phyloP scores from a whole-genome alignment of 2,329 filamentous ascomycete genomes.

The Aspergillus eucalypticola region DNA sequence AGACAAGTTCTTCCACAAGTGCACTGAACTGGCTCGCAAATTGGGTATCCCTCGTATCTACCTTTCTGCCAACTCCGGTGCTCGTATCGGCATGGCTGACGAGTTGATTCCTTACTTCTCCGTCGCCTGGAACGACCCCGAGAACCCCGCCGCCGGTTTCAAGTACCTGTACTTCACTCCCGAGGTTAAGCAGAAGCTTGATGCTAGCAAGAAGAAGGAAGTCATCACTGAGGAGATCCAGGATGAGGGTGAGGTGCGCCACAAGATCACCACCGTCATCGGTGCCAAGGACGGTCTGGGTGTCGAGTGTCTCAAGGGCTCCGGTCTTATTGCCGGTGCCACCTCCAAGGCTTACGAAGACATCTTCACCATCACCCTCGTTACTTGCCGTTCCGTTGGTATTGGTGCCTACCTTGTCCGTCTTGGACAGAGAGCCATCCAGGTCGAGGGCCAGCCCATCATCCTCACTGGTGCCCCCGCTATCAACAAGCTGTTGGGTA shows the following conservation, averaged over 20 bases:
- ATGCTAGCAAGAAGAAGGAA: slow-evolving; percentile 70
- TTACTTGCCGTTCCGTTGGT: slow-evolving; percentile 97
- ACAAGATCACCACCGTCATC: slow-evolving; percentile 92
- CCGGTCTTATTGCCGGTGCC: slow-evolving; percentile 95
- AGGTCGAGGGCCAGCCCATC: slow-evolving; percentile 98
- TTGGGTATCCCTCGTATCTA: slow-evolving; percentile 96
- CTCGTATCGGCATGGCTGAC: slow-evolving; percentile 92
- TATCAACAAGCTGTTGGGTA: slow-evolving; percentile 96
- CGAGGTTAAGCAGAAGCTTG: slow-evolving; percentile 81
- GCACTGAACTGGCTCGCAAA: slow-evolving; percentile 91
- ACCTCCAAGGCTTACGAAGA: slow-evolving; percentile 97
- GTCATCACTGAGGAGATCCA: slow-evolving; percentile 85
- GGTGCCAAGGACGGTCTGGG: slow-evolving; percentile 94
- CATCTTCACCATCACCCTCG: slow-evolving; percentile 96
- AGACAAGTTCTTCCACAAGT: slow-evolving; percentile 99
- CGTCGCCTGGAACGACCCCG: slow-evolving; percentile 88
- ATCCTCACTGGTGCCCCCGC: slow-evolving; percentile 96
- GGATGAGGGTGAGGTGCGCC: slow-evolving; percentile 83
- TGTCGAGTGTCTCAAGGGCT: slow-evolving; percentile 95
- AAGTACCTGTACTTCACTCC: slow-evolving; percentile 94
- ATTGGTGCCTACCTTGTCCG: slow-evolving; percentile 99
- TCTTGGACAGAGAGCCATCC: slow-evolving; percentile 95
- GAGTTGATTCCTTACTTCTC: slow-evolving; percentile 97
- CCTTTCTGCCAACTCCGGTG: slow-evolving; percentile 97
- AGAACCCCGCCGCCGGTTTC: slow-evolving; percentile 83